Base-by-base conservation (phyloP, 106 monocot genomes). In the Vanilla planifolia region DNA sequence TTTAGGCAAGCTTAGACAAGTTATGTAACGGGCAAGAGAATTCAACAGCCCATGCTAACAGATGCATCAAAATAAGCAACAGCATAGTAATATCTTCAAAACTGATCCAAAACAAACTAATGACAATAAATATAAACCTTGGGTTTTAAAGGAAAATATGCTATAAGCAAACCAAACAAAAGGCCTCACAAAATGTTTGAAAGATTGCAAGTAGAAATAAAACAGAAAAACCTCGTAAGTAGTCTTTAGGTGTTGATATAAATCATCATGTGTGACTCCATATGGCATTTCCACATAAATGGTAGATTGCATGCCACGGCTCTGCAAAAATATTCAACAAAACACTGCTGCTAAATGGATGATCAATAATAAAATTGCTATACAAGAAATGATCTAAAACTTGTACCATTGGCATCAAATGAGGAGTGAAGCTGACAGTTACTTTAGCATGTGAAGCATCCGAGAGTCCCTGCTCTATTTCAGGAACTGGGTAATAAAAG, bases 251-350 rank as follows among this genome's bases (percentile, higher is more conserved):
- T 85, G 79, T 48, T 68, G 53, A 57, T 88, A 65, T 37, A 92
- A 72, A 67, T 99, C 82, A 2, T 88, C 80, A 63, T 73, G 28
- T 56, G 82, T 85, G 6, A 92, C 92, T n/a, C 88, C 92, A 51
- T 82, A 61, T 52, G 75, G 46, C 88, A 92, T 75, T 78, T 99
- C 82, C 2, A 92, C 80, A 37, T 92, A 99, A 10, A 98, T 88
- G 28, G 87, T 92, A 62, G 98, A 88, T 60, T 99, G 92, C 98
- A 99, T 99, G 29, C 98, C 98, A 63, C 98, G 98, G 56, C 75
- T 92, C 92, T 99, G 61, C 22, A 36, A 34, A 67, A 21, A 42
- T 9, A 36, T 36, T 39, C 22, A 34, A 39, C 41, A 67, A 32
- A 41, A 21, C 1, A 37, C 3, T 1, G 17, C 40, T 6, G 21